These are phyloP conservation scores for Colletotrichum zoysiae DNA, from an alignment of 2,329 filamentous ascomycete genomes.

Conservation along the genomic window DNA sequence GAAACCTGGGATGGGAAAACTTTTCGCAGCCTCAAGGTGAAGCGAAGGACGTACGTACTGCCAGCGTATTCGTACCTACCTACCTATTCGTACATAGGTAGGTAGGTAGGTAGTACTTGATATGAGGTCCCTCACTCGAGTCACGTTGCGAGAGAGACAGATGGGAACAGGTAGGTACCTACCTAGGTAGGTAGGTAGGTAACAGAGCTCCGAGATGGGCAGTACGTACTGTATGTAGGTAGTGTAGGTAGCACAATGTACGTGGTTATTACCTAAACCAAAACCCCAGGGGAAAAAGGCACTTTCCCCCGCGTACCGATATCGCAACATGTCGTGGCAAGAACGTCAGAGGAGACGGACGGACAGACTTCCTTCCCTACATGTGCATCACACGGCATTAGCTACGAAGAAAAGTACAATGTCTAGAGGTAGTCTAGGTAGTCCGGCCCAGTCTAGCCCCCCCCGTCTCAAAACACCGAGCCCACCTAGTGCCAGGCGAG, in stretches of 20 bases:
- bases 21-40: conserved; percentile 11
- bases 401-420: background rate
- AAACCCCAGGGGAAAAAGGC: background rate
- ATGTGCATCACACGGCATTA: conserved; percentile 1
- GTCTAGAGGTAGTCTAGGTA: no score
- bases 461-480: conserved; percentile 15
- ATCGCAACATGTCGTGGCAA: background rate
- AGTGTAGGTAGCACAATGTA: no score
- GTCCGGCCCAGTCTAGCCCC: no score
- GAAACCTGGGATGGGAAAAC: conserved; percentile 38
- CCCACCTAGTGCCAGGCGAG: background rate
- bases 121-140: background rate
- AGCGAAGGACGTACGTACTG: no score
- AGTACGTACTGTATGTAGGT: no score
- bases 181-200: no score
- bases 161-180: background rate
- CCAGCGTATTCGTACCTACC: no score
- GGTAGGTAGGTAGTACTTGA: no score
- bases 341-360: background rate
- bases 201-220: no score
- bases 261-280: conserved; percentile 22
- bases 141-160: conserved; percentile 16
- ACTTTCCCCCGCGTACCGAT: background rate
- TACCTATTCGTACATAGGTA: no score
- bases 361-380: background rate